These are phyloP conservation scores for Fagus crenata DNA, from an alignment of 306 rosid species.

Conservation along the genomic window DNA sequence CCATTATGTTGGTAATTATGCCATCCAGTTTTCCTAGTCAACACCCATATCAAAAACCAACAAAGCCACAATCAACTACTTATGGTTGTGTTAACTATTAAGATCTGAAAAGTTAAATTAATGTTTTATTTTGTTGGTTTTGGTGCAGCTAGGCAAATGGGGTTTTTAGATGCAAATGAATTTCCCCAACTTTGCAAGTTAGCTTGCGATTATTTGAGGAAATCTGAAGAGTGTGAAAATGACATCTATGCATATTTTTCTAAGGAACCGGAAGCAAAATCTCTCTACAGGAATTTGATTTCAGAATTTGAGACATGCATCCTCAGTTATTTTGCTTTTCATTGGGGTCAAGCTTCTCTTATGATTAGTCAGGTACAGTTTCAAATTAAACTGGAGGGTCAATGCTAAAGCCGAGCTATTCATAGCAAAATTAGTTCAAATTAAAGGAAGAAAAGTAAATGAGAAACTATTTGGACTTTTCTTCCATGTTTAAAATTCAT, in stretches of 20 bases:
- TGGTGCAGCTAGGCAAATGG: constrained; percentile 71
- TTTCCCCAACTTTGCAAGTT: constrained; percentile 57
- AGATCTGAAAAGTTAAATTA: neutral
- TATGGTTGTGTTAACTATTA: too few relatives aligned
- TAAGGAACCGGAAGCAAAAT: constrained; percentile 36
- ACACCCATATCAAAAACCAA: too few relatives aligned
- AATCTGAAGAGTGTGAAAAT: constrained; percentile 54
- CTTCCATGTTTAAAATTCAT: neutral
- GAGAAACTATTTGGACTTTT: neutral
- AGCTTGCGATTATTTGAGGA: constrained; percentile 55
- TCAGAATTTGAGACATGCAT: constrained; percentile 73
- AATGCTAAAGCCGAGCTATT: neutral
- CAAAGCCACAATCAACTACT: too few relatives aligned
- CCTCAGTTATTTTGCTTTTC: constrained; percentile 74
- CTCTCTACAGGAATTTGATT: constrained; percentile 48
- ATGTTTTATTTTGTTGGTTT: neutral
- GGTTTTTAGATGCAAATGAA: constrained; percentile 53
- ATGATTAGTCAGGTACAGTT: constrained; percentile 54
- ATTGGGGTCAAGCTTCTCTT: constrained; percentile 69
- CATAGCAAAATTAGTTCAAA: neutral
- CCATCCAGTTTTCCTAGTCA: neutral
- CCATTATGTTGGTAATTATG: constrained; percentile 60
- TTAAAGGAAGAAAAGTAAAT: neutral
- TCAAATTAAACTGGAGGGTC: neutral
- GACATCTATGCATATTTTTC: constrained; percentile 50